Base-by-base conservation (phyloP, 2,329 filamentous ascomycete genomes). In the Xylaria sp. region DNA sequence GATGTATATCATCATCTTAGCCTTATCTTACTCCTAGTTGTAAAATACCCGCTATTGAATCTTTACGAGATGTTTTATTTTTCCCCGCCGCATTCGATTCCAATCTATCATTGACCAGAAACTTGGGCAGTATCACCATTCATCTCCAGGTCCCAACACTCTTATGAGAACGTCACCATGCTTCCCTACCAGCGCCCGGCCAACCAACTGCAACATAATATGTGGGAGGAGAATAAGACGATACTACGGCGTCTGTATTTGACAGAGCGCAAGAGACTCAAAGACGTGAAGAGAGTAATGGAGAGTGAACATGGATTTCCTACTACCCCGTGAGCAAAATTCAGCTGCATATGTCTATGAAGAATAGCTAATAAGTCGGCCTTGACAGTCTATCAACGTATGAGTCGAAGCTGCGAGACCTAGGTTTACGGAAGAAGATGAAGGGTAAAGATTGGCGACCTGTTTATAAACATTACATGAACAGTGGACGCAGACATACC, bases 351-450 rank as follows among this genome's bases (percentile, higher is more conserved):
- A 44, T 20, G 25, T 25, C 15, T 13, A 36, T 44, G 3, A 44
- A 2, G 2, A 36, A 13, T 36, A 38, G 17, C 54, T 58, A 49
- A 59, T 29, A 38, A n/a, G 15, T 31, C 29, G 29, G 3, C 29
- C 7, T 25, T 2, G 22, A 15, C 38, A 61, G 58, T n/a, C 15
- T 61, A 1, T 58, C 54, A 2, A 63, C 45, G 2, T 63, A 58
- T 17, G 61, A 58, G 47, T 58, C 61, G 20, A 63, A 53, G n/a
- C 22, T 63, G 20, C 61, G 54, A 20, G 38, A 58, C 38, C 20
- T 63, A 25, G 45, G 61, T 1, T 36, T 63, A n/a, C 45, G 61
- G 27, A 63, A 63, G 36, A 63, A 63, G 15, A 45, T 63, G 38
- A 63, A 45, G 15, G 36, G 15, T 5, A 36, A 33, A 15, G 33